Evolutionary conservation across 192 early-diverging fungal genomes (phyloP).

Genomic region (Ramicandelaber brevisporus): DNA sequence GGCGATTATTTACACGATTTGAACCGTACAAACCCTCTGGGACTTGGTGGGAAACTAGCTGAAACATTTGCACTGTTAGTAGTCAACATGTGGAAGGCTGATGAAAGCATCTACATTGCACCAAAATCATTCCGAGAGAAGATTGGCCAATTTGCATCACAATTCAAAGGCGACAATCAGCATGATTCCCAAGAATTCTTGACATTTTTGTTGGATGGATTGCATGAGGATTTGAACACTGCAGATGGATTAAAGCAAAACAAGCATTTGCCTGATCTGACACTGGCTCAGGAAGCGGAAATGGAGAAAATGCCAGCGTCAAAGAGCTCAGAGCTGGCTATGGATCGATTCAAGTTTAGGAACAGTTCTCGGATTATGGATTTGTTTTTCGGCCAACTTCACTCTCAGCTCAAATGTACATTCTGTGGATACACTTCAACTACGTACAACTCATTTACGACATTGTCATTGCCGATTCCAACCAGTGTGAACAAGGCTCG

Average conservation of each 20-base stretch:
- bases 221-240: conserved; percentile 82
- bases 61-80: conserved; percentile 57
- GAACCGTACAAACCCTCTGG: conserved; percentile 37
- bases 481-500: conserved; percentile 6
- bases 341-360: conserved; percentile 17
- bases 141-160: conserved; percentile 44
- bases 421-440: conserved; percentile 52
- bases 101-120: conserved; percentile 54
- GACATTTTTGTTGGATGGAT: conserved; percentile 57
- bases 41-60: conserved; percentile 42
- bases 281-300: conserved; percentile 14
- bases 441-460: conserved; percentile 81
- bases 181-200: conserved; percentile 96
- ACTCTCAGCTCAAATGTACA: conserved; percentile 35
- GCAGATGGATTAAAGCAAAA: conserved; percentile 7
- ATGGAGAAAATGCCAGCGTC: too few relatives aligned
- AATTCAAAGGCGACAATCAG: conserved; percentile 75
- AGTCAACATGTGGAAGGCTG: conserved; percentile 54
- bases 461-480: conserved; percentile 74
- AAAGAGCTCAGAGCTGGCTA: too few relatives aligned
- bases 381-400: conserved; percentile 70
- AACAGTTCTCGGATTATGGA: conserved; percentile 72
- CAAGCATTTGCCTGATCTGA: conserved; percentile 14
- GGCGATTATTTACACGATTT: conserved; percentile 33
- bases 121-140: conserved; percentile 54